Base-by-base conservation (phyloP, 176 grass and related monocot species). In the Musa itinerans region DNA sequence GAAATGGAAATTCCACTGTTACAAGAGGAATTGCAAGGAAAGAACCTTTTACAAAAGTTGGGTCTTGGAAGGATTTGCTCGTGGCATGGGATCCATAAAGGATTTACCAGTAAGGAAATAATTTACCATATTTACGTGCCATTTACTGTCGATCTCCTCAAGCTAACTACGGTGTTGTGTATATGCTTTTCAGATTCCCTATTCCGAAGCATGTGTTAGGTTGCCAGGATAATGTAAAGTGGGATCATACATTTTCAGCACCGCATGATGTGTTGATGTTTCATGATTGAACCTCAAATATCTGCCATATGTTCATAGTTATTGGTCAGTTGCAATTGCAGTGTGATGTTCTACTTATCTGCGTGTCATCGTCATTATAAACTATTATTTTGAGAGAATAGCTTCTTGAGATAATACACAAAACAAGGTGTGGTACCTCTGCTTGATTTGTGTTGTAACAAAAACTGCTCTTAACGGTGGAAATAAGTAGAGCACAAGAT, bases 61-160 rank as follows among this genome's bases (percentile, higher is more conserved):
- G 81, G 25, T 84, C 81, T 26, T 92, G 78, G 89, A 78, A 76
- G 78, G 85, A 84, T 80, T 72, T 79, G 58, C 0, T 84, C 69
- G 76, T 82, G 75, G 52, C 86, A 43, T 68, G 88, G 72, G 81
- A 84, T 74, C 76, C 81, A 21, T 89, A 24, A 71, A 24, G 68
- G 48, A 50, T 50, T 50, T 70, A 16, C 16, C 24, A 19, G 67
- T 69, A 50, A 69, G 67, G 13, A 49, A 69, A 50, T 43, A 4
- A 68, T n/a, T 49, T 49, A n/a, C 17, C 67, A 69, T 50, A 69
- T 50, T 69, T 50, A 6, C 10, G 20, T 69, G 62, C 7, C n/a
- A 50, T 23, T 69, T 69, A n/a, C 15, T 68, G 26, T 68, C 8
- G 25, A 34, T 50, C 16, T 19, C 67, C 9, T 69, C 26, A 49